Evolutionary conservation across 192 early-diverging fungal genomes (phyloP).

Genomic region (Phlyctochytrium bullatum): DNA sequence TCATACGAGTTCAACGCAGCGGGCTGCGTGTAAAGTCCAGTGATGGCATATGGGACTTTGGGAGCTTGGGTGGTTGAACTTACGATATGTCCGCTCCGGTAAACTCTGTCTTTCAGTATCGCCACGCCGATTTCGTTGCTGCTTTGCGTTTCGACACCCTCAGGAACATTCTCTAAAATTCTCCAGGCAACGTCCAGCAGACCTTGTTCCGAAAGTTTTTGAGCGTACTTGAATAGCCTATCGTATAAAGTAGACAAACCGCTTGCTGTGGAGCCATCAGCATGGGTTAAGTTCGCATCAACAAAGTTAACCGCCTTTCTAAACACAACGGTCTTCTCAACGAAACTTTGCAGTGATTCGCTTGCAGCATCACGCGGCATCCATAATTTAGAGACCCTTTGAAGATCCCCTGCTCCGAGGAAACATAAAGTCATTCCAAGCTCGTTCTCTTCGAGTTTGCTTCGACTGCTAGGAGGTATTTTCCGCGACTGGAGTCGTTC

Average conservation of each 20-base stretch:
- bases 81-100: too few species aligned
- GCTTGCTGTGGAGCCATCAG: conserved; percentile 33
- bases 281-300: conserved; percentile 64
- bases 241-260: conserved; percentile 65
- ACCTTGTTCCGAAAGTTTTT: conserved; percentile 73
- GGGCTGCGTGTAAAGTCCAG: too few species aligned
- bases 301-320: conserved; percentile 88
- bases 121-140: conserved; percentile 46
- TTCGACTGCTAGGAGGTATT: neutral
- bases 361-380: conserved; percentile 18
- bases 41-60: too few species aligned
- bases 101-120: conserved; percentile 72
- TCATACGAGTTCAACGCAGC: too few species aligned
- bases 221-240: conserved; percentile 85
- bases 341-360: conserved; percentile 64
- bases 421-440: conserved; percentile 78
- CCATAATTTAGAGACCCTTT: conserved; percentile 85
- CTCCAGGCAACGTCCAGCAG: conserved; percentile 69
- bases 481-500: conserved; percentile 33
- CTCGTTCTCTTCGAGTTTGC: conserved; percentile 38
- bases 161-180: conserved; percentile 76
- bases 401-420: conserved; percentile 75
- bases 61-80: too few species aligned
- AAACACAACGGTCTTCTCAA: conserved; percentile 93
- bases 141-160: conserved; percentile 48